phyloP scores from a whole-genome alignment of 257 asterid species.

The Verbascum thapsus region DNA sequence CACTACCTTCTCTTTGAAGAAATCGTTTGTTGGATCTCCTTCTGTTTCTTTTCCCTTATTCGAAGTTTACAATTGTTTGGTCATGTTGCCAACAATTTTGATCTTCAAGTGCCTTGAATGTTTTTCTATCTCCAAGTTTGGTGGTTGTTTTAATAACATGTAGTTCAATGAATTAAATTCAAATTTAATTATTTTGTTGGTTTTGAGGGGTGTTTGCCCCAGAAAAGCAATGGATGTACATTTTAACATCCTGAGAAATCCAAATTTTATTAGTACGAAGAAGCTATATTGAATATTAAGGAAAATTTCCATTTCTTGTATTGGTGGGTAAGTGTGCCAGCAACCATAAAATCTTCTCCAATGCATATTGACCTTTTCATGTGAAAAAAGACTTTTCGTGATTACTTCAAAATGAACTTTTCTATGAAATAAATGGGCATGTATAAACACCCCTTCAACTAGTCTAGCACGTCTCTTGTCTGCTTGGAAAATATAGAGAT shows the following conservation, averaged over 20 bases:
- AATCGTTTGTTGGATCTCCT: slow-evolving; percentile 4
- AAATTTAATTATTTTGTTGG: too few relatives aligned
- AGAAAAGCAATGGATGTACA: neutral
- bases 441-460: neutral
- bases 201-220: slow-evolving; percentile 15
- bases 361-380: slow-evolving; percentile 1
- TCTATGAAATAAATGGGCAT: neutral
- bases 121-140: too few relatives aligned
- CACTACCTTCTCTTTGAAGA: slow-evolving; percentile 6
- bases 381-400: slow-evolving; percentile 17
- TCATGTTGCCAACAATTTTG: too few relatives aligned
- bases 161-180: slow-evolving; percentile 12
- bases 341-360: neutral
- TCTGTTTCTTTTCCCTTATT: too few relatives aligned
- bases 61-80: too few relatives aligned
- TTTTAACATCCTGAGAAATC: slow-evolving; percentile 18
- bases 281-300: slow-evolving; percentile 9
- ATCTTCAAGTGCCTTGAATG: too few relatives aligned
- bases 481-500: slow-evolving; percentile 2
- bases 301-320: slow-evolving; percentile 10
- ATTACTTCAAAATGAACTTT: neutral
- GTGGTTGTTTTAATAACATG: slow-evolving; percentile 2
- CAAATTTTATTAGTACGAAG: neutral
- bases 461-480: slow-evolving; percentile 5
- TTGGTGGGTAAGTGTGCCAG: slow-evolving; percentile 1